Evolutionary conservation across 345 rosid genomes (phyloP), one percentile per base, ranked within the genome.

Genomic region (Theobroma cacao): DNA sequence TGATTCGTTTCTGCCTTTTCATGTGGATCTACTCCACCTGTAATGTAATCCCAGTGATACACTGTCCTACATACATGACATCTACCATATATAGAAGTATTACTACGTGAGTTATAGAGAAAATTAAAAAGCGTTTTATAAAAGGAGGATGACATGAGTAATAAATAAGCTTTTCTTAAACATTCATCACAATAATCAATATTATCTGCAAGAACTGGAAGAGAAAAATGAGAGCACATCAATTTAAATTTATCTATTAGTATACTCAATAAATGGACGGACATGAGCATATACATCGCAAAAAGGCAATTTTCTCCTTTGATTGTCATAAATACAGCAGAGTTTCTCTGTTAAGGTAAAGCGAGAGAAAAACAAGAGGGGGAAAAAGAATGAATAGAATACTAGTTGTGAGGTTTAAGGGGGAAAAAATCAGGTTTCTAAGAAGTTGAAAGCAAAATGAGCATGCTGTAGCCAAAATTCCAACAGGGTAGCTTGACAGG

Each of bases 311-410:
- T 82, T 55, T 77, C 64, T 80, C 61, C 72, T 18, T 75, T 28
- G 69, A 74, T 78, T 45, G 63, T 72, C 74, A 80, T 61, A 47
- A 75, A 80, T 79, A 76, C 81, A 82, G 69, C 13, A 43, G 53
- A 40, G 62, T 81, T 73, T 72, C 58, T 48, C 45, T 17, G 52
- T 15, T 40, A 9, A 60, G 40, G 47, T 38, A 26, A 22, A n/a
- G 26, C 66, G 60, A 34, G 17, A 74, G 61, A 26, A 38, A 7
- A 40, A 65, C 24, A 53, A 34, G 34, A n/a, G 20, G 69, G 34
- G 36, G 38, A 5, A 63, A 86, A 89, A 85, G 87, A 91, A 89
- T 89, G 61, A 91, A 91, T 84, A 74, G 81, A 88, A 87, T 89
- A 77, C 74, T 76, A 53, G 26, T 13, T 59, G 41, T 17, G 26